These are phyloP conservation scores for Phialemoniopsis sp. DNA, from an alignment of 2,329 filamentous ascomycete genomes.

Conservation along the genomic window DNA sequence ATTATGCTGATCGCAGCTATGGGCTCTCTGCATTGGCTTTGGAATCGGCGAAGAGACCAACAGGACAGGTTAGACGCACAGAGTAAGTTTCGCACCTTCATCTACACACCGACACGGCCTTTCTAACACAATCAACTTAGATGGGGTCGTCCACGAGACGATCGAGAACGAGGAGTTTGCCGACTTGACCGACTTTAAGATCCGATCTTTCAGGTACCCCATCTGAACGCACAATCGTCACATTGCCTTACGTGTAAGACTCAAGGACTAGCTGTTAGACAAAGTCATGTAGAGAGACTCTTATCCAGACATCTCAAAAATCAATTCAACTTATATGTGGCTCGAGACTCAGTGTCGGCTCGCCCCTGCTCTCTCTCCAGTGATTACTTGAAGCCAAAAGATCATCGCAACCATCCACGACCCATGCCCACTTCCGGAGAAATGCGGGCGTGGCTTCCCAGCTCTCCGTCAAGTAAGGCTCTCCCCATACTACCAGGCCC, in stretches of 20 bases:
- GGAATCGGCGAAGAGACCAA: too few relatives aligned
- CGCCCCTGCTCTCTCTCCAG: background rate
- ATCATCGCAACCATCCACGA: background rate
- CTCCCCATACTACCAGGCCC: background rate
- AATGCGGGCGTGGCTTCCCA: constrained; percentile 1
- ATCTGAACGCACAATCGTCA: background rate
- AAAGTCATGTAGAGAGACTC: too few relatives aligned
- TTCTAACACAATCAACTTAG: background rate
- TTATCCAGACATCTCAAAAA: too few relatives aligned
- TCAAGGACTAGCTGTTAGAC: too few relatives aligned
- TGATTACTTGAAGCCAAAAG: background rate
- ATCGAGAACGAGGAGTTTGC: constrained; percentile 1
- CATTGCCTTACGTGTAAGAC: too few relatives aligned
- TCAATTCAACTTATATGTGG: too few relatives aligned
- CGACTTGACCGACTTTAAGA: constrained; percentile 1
- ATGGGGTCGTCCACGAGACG: background rate
- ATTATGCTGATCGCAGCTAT: too few relatives aligned
- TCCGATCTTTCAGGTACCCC: background rate
- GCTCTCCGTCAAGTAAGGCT: background rate
- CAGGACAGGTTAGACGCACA: too few relatives aligned
- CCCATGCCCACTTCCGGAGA: background rate
- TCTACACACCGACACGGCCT: too few relatives aligned
- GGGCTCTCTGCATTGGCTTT: too few relatives aligned
- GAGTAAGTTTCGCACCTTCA: too few relatives aligned
- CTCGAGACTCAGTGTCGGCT: background rate